A percentile compares a stretch with the other conserved stretches of the same genome.
phyloP scores from a whole-genome alignment of 768 basidiomycete genomes.

The Asterophora lycoperdoides region DNA sequence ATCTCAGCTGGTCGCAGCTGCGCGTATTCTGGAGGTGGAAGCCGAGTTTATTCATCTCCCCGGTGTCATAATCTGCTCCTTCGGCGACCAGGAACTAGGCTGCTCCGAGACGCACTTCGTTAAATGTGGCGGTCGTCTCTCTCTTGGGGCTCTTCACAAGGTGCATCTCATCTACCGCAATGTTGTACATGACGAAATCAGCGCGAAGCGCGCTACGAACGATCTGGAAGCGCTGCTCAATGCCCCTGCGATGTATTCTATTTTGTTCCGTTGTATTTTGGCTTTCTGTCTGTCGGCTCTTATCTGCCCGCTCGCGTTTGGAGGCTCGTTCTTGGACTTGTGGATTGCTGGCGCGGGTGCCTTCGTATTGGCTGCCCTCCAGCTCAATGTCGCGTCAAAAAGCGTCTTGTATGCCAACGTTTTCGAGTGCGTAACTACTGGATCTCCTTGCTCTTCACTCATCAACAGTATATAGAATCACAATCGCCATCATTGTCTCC shows the following conservation, averaged over 20 bases:
- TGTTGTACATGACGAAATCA: slow-evolving; percentile 90
- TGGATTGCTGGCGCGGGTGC: slow-evolving; percentile 73
- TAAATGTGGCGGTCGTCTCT: slow-evolving; percentile 71
- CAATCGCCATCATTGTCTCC: slow-evolving; percentile 76
- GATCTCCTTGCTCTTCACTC: slow-evolving; percentile 7
- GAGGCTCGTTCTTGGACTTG: slow-evolving; percentile 82
- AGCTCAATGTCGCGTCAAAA: slow-evolving; percentile 69
- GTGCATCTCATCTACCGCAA: slow-evolving; percentile 82
- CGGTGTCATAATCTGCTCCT: slow-evolving; percentile 79
- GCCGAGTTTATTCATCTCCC: slow-evolving; percentile 90
- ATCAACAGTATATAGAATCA: slow-evolving; percentile 51
- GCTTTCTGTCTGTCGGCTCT: slow-evolving; percentile 69
- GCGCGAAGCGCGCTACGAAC: slow-evolving; percentile 69
- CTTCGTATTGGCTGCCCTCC: slow-evolving; percentile 62
- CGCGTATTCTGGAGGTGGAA: slow-evolving; percentile 84
- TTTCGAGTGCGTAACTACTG: slow-evolving; percentile 65
- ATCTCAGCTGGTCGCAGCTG: slow-evolving; percentile 84
- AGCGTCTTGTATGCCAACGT: slow-evolving; percentile 85
- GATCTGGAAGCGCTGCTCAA: slow-evolving; percentile 61
- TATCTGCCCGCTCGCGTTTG: slow-evolving; percentile 84
- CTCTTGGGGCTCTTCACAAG: slow-evolving; percentile 79
- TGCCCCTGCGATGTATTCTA: slow-evolving; percentile 60
- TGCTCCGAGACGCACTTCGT: slow-evolving; percentile 88
- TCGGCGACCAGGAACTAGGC: slow-evolving; percentile 86
- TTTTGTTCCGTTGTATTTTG: slow-evolving; percentile 57